phyloP scores from a whole-genome alignment of 208 protist species.

The Kentomonas sorsogonicus region DNA sequence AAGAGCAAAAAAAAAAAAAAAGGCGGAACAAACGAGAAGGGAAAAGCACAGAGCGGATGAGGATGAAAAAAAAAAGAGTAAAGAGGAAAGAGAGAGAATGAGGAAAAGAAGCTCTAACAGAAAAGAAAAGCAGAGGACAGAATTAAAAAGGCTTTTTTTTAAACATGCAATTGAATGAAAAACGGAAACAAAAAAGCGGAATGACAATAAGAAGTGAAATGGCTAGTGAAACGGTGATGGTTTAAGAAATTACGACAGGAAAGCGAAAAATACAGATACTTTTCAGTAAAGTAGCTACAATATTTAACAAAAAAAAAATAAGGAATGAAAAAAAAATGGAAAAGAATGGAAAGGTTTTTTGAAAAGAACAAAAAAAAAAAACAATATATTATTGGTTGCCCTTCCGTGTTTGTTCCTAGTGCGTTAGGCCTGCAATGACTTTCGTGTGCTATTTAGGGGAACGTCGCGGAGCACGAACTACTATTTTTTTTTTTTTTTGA shows the following conservation, averaged over 20 bases:
- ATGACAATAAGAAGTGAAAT: slow-evolving; percentile 3
- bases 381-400: too few species aligned
- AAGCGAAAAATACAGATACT: slow-evolving; percentile 3
- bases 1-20: slow-evolving; percentile 15
- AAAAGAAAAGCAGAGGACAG: not conserved
- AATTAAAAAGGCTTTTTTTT: not conserved
- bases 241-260: not conserved
- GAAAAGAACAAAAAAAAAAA: slow-evolving; percentile 13
- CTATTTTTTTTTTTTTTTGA: too few species aligned
- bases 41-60: not conserved
- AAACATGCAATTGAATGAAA: not conserved
- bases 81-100: slow-evolving; percentile 11
- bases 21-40: not conserved
- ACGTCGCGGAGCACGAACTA: too few species aligned
- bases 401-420: too few species aligned
- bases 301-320: slow-evolving; percentile 16
- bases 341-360: slow-evolving; percentile 8
- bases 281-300: slow-evolving; percentile 8
- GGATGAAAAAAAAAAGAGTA: slow-evolving; percentile 4
- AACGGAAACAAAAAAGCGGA: slow-evolving; percentile 4
- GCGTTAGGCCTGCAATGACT: too few species aligned
- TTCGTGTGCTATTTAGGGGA: too few species aligned
- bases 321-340: slow-evolving; percentile 1
- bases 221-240: not conserved
- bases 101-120: not conserved